Evolutionary conservation across 305 asterid genomes (phyloP).

Genomic region (Caryopteris hybrid): DNA sequence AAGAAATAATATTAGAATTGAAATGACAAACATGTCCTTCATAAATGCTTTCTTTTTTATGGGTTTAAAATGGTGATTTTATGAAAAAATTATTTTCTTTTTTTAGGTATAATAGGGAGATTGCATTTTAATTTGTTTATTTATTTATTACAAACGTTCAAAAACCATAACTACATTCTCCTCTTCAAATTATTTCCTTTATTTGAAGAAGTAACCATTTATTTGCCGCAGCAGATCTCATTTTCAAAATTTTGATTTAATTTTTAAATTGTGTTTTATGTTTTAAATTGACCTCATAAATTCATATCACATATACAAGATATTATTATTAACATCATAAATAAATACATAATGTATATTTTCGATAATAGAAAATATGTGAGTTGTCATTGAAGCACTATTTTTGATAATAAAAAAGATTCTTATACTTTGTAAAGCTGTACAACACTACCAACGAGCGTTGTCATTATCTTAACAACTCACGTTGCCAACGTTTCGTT

Average conservation of each 20-base stretch:
- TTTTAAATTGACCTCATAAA: too few species aligned
- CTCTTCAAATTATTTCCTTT: background rate
- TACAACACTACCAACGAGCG: background rate
- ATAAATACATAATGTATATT: too few species aligned
- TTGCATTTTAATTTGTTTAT: background rate
- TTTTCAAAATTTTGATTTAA: background rate
- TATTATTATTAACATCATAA: too few species aligned
- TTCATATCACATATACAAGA: too few species aligned
- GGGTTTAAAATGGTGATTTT: constrained; percentile 9
- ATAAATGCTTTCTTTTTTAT: background rate
- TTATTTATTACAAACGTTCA: background rate
- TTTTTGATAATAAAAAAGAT: background rate
- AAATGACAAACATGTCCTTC: background rate
- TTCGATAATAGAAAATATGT: too few species aligned
- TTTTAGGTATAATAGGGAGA: background rate
- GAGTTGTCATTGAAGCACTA: background rate
- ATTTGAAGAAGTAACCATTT: background rate
- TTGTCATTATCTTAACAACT: constrained; percentile 9
- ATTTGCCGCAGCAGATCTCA: background rate
- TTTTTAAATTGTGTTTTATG: too few species aligned
- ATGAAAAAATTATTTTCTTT: background rate
- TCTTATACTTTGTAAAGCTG: background rate
- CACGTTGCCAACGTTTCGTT: background rate
- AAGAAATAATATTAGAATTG: background rate
- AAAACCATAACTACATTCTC: background rate